These are phyloP conservation scores for Yamadazyma kanchanaburiensis DNA, from an alignment of 1,139 yeast species.

Conservation along the genomic window DNA sequence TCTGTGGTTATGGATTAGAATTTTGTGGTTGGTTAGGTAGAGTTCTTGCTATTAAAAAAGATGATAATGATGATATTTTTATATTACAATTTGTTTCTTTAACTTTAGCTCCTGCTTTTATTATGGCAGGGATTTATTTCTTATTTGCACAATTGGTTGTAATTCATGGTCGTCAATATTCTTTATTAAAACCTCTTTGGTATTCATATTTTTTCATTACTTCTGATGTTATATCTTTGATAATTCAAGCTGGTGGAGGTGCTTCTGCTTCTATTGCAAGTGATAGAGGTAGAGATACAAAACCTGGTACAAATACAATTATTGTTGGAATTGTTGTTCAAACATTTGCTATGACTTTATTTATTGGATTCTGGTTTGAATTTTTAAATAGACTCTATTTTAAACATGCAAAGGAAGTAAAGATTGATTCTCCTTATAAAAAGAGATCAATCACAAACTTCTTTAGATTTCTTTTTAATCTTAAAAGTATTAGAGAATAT, in stretches of 20 bases:
- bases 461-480: slow-evolving; percentile 27
- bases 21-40: slow-evolving; percentile 74
- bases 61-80: slow-evolving; percentile 43
- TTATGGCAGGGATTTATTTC: slow-evolving; percentile 85
- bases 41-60: slow-evolving; percentile 37
- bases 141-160: slow-evolving; percentile 71
- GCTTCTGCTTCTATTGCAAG: slow-evolving; percentile 62
- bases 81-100: slow-evolving; percentile 66
- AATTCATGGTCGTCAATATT: slow-evolving; percentile 61
- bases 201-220: slow-evolving; percentile 69
- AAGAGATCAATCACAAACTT: slow-evolving; percentile 25
- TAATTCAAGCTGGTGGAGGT: slow-evolving; percentile 81
- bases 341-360: slow-evolving; percentile 68
- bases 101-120: slow-evolving; percentile 83
- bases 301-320: slow-evolving; percentile 69
- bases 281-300: slow-evolving; percentile 28
- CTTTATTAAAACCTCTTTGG: slow-evolving; percentile 68
- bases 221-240: slow-evolving; percentile 64
- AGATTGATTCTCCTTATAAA: slow-evolving; percentile 17
- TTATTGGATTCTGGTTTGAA: slow-evolving; percentile 53
- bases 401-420: slow-evolving; percentile 19
- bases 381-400: slow-evolving; percentile 48
- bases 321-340: slow-evolving; percentile 81
- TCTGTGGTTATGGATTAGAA: slow-evolving; percentile 29
- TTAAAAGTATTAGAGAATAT: slow-evolving; percentile 20